A percentile compares a stretch with the other conserved stretches of the same genome.
Evolutionary conservation across 2,329 filamentous ascomycete genomes (phyloP).

Genomic region (Keithomyces neogunnii): DNA sequence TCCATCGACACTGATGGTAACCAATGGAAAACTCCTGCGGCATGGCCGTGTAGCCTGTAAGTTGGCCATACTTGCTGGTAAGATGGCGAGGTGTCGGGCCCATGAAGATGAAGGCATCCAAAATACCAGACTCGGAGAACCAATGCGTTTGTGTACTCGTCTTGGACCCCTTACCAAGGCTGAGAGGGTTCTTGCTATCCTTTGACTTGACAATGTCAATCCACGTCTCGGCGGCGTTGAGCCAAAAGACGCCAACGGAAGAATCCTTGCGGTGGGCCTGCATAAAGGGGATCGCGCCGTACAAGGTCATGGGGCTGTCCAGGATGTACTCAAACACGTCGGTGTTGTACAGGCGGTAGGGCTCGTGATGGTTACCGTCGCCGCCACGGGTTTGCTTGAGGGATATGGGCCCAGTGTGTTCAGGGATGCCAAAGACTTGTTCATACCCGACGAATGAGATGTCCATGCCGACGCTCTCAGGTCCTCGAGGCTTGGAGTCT

Average conservation of each 20-base stretch:
- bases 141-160: conserved; percentile 87
- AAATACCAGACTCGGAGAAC: conserved; percentile 84
- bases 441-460: conserved; percentile 88
- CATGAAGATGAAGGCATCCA: conserved; percentile 92
- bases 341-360: conserved; percentile 90
- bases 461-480: conserved; percentile 84
- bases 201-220: conserved; percentile 84
- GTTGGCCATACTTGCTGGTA: conserved; percentile 72
- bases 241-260: conserved; percentile 93
- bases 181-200: conserved; percentile 64
- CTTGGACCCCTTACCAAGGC: conserved; percentile 55
- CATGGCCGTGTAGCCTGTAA: conserved; percentile 85
- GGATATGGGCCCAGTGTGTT: conserved; percentile 82
- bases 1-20: conserved; percentile 98
- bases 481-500: conserved; percentile 88
- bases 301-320: conserved; percentile 96
- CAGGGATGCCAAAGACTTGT: conserved; percentile 89
- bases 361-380: conserved; percentile 75
- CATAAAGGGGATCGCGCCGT: conserved; percentile 96
- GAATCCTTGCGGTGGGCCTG: conserved; percentile 92
- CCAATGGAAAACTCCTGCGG: conserved; percentile 88
- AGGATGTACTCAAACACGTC: conserved; percentile 98
- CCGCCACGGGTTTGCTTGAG: conserved; percentile 86
- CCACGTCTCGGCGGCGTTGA: conserved; percentile 97
- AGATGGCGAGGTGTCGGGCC: conserved; percentile 80